These are phyloP conservation scores for Cladophialophora exuberans DNA, from an alignment of 2,329 filamentous ascomycete genomes.

Conservation along the genomic window DNA sequence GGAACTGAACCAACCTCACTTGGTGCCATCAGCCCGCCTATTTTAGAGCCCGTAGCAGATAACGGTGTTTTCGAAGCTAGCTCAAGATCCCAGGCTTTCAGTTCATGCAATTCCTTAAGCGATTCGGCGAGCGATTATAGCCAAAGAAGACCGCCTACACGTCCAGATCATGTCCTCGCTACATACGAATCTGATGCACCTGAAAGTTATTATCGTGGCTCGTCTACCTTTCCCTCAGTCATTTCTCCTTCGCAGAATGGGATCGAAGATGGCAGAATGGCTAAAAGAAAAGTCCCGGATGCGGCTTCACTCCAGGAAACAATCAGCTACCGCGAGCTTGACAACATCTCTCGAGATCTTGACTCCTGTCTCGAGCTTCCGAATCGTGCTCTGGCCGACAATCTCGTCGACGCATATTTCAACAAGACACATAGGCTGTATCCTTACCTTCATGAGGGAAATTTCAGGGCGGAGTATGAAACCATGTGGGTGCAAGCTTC, in stretches of 20 bases:
- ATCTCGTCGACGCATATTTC: conserved; percentile 13
- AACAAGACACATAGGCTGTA: conserved; percentile 8
- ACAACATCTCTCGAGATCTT: background rate
- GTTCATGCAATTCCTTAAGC: background rate
- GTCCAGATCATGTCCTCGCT: background rate
- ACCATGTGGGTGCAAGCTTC: conserved; percentile 1
- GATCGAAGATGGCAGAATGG: background rate
- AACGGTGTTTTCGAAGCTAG: background rate
- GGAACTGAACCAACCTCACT: background rate
- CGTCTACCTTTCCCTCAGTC: background rate
- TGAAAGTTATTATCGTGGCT: background rate
- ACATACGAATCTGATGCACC: background rate
- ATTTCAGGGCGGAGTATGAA: conserved; percentile 9
- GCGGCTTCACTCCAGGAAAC: background rate
- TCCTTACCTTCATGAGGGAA: conserved; percentile 11
- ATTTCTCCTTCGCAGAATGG: background rate
- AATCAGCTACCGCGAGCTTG: background rate
- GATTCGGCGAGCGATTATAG: background rate
- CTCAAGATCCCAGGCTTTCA: background rate
- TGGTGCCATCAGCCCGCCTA: background rate
- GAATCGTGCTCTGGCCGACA: background rate
- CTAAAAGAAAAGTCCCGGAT: background rate
- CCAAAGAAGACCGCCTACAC: background rate
- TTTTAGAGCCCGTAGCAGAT: background rate
- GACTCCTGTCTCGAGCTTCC: background rate